Percentiles rank a stretch among this genome's conserved stretches.
These are phyloP conservation scores for Xylariaceae sp. DNA, from an alignment of 2,329 filamentous ascomycete genomes.

Conservation along the genomic window DNA sequence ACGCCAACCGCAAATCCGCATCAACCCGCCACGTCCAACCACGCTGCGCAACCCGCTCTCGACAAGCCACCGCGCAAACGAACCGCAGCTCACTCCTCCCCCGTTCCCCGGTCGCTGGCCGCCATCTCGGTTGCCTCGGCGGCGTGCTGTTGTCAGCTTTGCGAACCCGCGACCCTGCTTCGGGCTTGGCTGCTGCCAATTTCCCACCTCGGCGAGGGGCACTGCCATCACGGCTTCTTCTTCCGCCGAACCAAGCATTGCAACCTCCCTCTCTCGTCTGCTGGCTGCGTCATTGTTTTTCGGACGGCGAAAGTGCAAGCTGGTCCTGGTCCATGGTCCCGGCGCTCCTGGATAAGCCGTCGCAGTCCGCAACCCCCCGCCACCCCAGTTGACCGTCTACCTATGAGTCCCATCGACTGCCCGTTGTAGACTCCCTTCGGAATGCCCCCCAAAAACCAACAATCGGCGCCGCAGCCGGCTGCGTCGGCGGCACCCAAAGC, in stretches of 20 bases:
- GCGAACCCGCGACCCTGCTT: neutral
- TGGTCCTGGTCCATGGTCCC: too few species aligned
- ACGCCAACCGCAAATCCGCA: too few species aligned
- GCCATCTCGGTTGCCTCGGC: too few species aligned
- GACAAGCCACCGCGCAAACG: too few species aligned
- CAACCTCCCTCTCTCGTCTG: too few species aligned
- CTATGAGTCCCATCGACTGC: constrained; percentile 13
- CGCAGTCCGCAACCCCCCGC: neutral
- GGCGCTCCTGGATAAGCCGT: neutral
- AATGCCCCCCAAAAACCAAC: constrained; percentile 47
- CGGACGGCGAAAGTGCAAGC: too few species aligned
- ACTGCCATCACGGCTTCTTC: constrained; percentile 5
- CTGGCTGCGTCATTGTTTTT: too few species aligned
- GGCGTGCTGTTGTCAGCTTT: too few species aligned
- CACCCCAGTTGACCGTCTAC: neutral
- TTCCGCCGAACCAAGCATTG: constrained; percentile 6
- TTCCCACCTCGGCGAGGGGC: constrained; percentile 8
- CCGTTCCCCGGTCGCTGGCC: too few species aligned
- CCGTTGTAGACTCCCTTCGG: constrained; percentile 15
- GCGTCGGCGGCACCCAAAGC: constrained; percentile 43
- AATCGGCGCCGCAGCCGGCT: constrained; percentile 40
- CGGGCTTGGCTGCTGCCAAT: constrained; percentile 2
- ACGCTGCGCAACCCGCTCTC: too few species aligned
- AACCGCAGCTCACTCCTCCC: too few species aligned
- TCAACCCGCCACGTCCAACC: too few species aligned